Evolutionary conservation across 192 early-diverging fungal genomes (phyloP).

Genomic region (Coemansia sp.): DNA sequence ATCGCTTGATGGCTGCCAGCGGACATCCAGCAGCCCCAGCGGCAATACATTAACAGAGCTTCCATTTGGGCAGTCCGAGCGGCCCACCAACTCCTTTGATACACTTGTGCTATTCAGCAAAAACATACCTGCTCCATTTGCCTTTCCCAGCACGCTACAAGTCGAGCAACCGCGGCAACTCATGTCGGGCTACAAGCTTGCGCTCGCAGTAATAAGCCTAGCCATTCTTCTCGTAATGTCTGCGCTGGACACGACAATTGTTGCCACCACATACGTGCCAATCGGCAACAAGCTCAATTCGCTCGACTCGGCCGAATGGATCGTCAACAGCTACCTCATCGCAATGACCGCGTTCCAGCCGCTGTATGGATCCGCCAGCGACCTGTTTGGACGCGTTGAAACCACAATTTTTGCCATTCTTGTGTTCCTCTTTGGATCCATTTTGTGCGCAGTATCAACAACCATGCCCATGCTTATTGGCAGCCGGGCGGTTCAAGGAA

Average conservation of each 20-base stretch:
- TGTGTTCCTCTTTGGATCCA: conserved; percentile 49
- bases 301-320: conserved; percentile 73
- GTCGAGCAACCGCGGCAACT: conserved; percentile 21
- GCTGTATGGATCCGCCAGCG: conserved; percentile 77
- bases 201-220: conserved; percentile 36
- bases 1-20: conserved; percentile 2
- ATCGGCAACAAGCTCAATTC: conserved; percentile 73
- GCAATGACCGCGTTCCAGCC: conserved; percentile 69
- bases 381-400: conserved; percentile 61
- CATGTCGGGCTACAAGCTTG: conserved; percentile 25
- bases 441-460: conserved; percentile 37
- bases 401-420: conserved; percentile 33
- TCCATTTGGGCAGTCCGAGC: not conserved
- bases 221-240: conserved; percentile 39
- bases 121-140: not conserved
- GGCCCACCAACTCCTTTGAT: conserved; percentile 1
- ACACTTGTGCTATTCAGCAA: not conserved
- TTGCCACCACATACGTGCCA: conserved; percentile 68
- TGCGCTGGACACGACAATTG: conserved; percentile 62
- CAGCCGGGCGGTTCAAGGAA: conserved; percentile 68
- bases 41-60: not conserved
- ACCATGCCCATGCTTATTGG: conserved; percentile 60
- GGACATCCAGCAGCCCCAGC: not conserved
- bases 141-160: conserved; percentile 1
- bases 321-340: conserved; percentile 73